phyloP scores from a whole-genome alignment of 1,139 yeast genomes.

The Diutina sp. region DNA sequence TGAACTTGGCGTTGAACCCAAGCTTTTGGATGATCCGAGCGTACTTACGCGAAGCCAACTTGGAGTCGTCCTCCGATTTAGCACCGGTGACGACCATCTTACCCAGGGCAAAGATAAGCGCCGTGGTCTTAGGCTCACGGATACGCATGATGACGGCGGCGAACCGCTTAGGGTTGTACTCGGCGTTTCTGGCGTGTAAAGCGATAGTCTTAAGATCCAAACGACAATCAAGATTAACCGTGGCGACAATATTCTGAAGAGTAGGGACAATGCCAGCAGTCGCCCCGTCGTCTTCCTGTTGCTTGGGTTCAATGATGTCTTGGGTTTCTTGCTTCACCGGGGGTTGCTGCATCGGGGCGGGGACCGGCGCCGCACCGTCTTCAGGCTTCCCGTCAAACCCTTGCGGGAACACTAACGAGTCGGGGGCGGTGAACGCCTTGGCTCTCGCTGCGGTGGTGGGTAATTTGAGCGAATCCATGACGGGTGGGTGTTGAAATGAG shows the following conservation, averaged over 20 bases:
- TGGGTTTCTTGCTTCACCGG: conserved; percentile 8
- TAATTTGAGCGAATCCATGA: conserved; percentile 61
- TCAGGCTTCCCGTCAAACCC: conserved; percentile 20
- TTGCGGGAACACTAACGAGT: conserved; percentile 51
- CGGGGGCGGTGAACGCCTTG: conserved; percentile 58
- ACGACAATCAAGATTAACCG: conserved; percentile 93
- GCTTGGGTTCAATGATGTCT: conserved; percentile 10
- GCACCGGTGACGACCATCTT: conserved; percentile 99
- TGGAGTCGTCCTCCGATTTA: conserved; percentile 94
- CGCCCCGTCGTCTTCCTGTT: conserved; percentile 47
- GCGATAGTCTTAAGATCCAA: conserved; percentile 95
- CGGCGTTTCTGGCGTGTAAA: conserved; percentile 97
- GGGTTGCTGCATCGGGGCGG: conserved; percentile 2
- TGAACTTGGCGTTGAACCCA: conserved; percentile 91
- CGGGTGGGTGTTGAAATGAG: conserved; percentile 4
- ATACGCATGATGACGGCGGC: conserved; percentile 99
- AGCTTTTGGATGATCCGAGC: conserved; percentile 96
- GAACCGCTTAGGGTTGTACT: conserved; percentile 93
- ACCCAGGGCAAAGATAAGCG: conserved; percentile 95
- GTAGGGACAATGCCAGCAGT: conserved; percentile 95
- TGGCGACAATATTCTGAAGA: conserved; percentile 92
- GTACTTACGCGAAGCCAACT: conserved; percentile 90
- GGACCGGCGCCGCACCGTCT: background rate
- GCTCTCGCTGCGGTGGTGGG: conserved; percentile 80
- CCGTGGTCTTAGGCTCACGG: conserved; percentile 97